phyloP scores from a whole-genome alignment of 768 basidiomycete genomes.

The Phylloporus sp. region DNA sequence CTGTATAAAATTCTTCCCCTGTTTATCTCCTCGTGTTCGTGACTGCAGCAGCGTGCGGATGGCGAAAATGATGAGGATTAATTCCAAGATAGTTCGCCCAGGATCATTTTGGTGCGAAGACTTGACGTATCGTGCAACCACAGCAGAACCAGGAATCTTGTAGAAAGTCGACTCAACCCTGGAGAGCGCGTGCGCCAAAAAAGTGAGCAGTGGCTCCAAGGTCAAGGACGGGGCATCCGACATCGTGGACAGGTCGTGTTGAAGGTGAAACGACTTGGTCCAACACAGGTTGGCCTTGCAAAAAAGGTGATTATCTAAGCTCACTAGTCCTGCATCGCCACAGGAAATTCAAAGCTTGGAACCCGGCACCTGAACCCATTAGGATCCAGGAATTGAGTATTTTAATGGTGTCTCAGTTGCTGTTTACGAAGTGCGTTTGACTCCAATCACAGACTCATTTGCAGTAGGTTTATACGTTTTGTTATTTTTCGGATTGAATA shows the following conservation, averaged over 20 bases:
- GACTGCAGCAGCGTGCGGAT: constrained; percentile 88
- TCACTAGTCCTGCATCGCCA: no score
- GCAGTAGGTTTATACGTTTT: no score
- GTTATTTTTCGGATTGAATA: no score
- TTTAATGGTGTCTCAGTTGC: no score
- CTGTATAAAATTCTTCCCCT: constrained; percentile 84
- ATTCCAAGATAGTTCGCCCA: constrained; percentile 83
- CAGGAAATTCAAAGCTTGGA: no score
- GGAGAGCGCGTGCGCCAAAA: constrained; percentile 59
- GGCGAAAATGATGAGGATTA: constrained; percentile 84
- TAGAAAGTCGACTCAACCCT: constrained; percentile 65
- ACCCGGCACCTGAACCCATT: no score
- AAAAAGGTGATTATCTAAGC: constrained; percentile 15
- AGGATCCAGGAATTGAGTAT: no score
- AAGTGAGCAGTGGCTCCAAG: constrained; percentile 54
- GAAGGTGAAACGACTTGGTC: background rate
- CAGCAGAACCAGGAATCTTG: constrained; percentile 75
- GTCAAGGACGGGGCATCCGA: constrained; percentile 31
- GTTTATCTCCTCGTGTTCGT: constrained; percentile 80
- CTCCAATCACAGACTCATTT: no score
- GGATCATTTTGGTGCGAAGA: constrained; percentile 97
- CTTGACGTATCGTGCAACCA: constrained; percentile 86
- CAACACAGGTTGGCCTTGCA: background rate
- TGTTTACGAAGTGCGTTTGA: no score
- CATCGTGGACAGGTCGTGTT: constrained; percentile 31